Conservation (phyloP, 1,284 basidiomycete genomes). For the Rhodotorula sp. region DNA sequence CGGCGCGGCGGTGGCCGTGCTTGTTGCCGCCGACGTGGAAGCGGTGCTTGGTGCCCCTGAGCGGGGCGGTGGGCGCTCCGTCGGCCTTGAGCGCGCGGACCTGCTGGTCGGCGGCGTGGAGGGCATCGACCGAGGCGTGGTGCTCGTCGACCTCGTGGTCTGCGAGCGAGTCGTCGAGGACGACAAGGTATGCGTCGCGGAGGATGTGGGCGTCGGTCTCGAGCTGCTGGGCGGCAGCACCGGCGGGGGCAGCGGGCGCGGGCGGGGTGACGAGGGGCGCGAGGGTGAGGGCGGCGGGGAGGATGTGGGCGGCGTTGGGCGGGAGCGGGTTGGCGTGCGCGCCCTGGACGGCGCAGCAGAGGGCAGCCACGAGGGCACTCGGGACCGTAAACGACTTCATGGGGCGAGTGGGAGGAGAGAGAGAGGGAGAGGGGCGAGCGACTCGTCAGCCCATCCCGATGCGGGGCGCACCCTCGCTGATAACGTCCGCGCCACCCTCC, state of each 20-base stretch:
- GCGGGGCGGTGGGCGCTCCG: conserved; percentile 19
- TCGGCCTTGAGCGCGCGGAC: conserved; percentile 14
- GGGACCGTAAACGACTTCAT: conserved; percentile 15
- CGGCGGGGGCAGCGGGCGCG: conserved; percentile 1
- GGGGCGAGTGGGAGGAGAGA: not conserved
- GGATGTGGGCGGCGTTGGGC: conserved; percentile 3
- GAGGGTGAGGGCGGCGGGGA: conserved; percentile 18
- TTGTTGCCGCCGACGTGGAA: conserved; percentile 61
- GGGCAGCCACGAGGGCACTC: conserved; percentile 12
- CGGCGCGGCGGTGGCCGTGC: conserved; percentile 3
- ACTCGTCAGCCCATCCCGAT: not conserved
- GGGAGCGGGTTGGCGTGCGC: conserved; percentile 20
- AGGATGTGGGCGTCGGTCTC: conserved; percentile 41
- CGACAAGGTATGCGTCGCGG: conserved; percentile 69
- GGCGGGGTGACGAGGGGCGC: conserved; percentile 34
- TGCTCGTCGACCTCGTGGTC: conserved; percentile 59
- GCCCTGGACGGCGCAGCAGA: conserved; percentile 10
- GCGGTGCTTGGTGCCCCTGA: conserved; percentile 66
- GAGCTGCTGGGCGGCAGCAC: not conserved
- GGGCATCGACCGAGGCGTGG: conserved; percentile 26
- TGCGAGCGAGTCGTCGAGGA: conserved; percentile 77
- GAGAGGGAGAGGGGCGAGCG: not conserved
- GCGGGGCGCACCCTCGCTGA: too few species aligned
- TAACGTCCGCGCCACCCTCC: too few species aligned
- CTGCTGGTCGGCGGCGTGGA: conserved; percentile 31